Evolutionary conservation across 768 basidiomycete species (phyloP), one percentile per base, ranked within the genome.

Genomic region (Lactarius vividus): DNA sequence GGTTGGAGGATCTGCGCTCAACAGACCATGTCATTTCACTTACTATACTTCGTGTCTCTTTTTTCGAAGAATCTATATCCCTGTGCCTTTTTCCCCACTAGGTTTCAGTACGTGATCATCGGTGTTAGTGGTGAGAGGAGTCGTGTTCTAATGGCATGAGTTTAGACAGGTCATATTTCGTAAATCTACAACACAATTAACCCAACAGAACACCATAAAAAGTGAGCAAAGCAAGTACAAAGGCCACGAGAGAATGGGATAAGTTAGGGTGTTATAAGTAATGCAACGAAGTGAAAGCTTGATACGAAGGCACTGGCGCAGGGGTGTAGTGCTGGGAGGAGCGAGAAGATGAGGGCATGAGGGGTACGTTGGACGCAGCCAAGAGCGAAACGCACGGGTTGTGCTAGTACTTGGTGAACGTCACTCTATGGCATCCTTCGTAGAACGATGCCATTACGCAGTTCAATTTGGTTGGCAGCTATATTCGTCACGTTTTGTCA

Each of bases 391-490:
- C 28, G 39, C 40, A 26, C 15, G 4, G 10, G 15, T 44, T 23
- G n/a, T 18, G 16, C 46, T 7, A 31, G 37, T 23, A 20, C 46
- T 28, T 2, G 10, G 8, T 28, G 49, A 16, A 44, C 15, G 44
- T 57, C 44, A 18, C 16, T 2, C 28, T 64, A 66, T 9, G 59
- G 35, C 6, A 58, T 1, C 57, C 31, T 69, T 28, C 65, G 60
- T 13, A 69, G 28, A 11, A 69, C 67, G 26, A 69, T 69, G 39
- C 67, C 67, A 18, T 69, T 69, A 6, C 67, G 64, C 26, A 69
- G 42, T 55, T 69, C 67, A 31, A 69, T 67, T 28, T 53, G 52
- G 61, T 69, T 49, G 42, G 59, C 33, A 23, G 4, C 67, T 68
- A 40, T 9, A 16, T 61, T 15, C 54, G 13, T 40, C 20, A 31